Evolutionary conservation across 2,329 filamentous ascomycete genomes (phyloP), one percentile per base, ranked within the genome.

Genomic region (Mycogone perniciosa): DNA sequence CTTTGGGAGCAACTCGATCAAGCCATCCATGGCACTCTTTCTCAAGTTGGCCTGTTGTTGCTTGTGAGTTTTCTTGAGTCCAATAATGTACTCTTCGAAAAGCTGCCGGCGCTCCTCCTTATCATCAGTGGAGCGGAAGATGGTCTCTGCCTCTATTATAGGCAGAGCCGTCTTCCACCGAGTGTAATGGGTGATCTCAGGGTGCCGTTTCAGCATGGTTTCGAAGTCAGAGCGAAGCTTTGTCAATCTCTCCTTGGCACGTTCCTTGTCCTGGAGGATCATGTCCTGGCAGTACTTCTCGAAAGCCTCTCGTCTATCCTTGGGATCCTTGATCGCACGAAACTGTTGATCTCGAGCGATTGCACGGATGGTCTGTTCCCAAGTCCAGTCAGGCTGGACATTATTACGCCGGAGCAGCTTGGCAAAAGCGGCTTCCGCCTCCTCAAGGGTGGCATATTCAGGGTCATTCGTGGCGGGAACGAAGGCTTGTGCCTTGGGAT

Each of bases 151-250:
- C 69, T 97, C 89, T 56, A 99, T 89, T 57, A 96, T 95, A 7
- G 90, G 89, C 45, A 89, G 85, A 48, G 92, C 93, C 11, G 89
- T 96, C 78, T 90, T 95, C 93, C 93, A 99, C 55, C 90, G 86
- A 39, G 92, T 96, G 69, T 95, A 96, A 67, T 96, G 84, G 69
- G 91, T 93, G 70, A 99, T 97, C 69, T 99, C 93, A 54, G 91
- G 90, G 68, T 99, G 92, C 58, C 90, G 91, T 71, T 86, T 89
- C 59, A 99, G 80, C 93, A 99, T 99, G 50, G 85, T 91, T 59
- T 87, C 86, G 70, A 99, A 99, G 75, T 97, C 93, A 68, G 88
- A 80, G 62, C 90, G 88, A 64, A 97, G 79, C 74, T 96, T 97
- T 61, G 88, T 79, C 68, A 95, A 79, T 65, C 93, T 86, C 71